Percentiles rank a stretch among this genome's conserved stretches.
phyloP scores from a whole-genome alignment of 108 stramenopile species.

The Thalassiosira profunda region DNA sequence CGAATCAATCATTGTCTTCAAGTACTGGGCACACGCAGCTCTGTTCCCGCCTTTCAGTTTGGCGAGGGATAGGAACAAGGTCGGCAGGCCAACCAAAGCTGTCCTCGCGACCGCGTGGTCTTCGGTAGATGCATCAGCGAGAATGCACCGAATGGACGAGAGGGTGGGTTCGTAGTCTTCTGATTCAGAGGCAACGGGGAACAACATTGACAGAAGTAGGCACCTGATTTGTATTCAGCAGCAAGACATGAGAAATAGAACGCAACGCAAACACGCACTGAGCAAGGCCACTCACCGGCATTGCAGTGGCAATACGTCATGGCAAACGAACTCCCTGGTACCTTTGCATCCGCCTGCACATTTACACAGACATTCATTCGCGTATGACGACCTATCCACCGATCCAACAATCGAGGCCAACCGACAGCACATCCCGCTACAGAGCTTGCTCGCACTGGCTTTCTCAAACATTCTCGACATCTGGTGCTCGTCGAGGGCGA shows the following conservation, averaged over 20 bases:
- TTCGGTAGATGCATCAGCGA: constrained; percentile 7
- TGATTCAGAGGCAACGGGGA: constrained; percentile 24
- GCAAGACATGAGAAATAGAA: background rate
- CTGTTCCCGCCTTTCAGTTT: constrained; percentile 2
- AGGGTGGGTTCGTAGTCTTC: constrained; percentile 30
- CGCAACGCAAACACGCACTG: background rate
- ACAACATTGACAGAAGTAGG: constrained; percentile 33
- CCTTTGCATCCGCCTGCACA: too few species aligned
- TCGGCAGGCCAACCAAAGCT: constrained; percentile 25
- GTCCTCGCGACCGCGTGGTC: background rate
- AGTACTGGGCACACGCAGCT: constrained; percentile 14
- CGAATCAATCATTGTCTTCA: constrained; percentile 21
- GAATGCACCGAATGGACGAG: constrained; percentile 30
- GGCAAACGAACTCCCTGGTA: too few species aligned
- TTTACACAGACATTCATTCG: too few species aligned
- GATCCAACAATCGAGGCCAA: constrained; percentile 24
- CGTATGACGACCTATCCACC: too few species aligned
- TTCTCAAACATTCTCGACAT: background rate
- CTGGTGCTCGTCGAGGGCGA: constrained; percentile 9
- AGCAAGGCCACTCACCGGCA: constrained; percentile 21
- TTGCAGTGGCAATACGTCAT: constrained; percentile 18
- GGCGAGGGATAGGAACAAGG: constrained; percentile 37
- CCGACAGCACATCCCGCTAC: constrained; percentile 13
- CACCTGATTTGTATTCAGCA: constrained; percentile 3
- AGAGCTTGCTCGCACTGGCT: background rate